Evolutionary conservation across 1,139 yeast species (phyloP).

Genomic region (Lodderomyces theae): DNA sequence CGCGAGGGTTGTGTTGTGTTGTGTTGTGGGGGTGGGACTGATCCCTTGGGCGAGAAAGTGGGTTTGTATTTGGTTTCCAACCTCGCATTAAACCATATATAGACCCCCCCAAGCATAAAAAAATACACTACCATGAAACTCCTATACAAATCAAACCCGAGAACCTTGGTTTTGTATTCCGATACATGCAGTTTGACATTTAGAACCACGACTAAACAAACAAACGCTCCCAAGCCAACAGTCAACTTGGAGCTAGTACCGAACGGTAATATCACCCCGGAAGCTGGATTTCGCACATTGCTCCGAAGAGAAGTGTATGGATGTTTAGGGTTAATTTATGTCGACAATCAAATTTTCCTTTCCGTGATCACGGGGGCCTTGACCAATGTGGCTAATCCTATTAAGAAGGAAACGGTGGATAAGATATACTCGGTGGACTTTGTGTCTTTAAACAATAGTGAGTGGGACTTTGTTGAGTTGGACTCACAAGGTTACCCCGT

Average conservation of each 20-base stretch:
- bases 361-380: slow-evolving; percentile 76
- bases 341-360: slow-evolving; percentile 64
- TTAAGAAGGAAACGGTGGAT: slow-evolving; percentile 75
- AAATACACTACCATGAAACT: slow-evolving; percentile 39
- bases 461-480: slow-evolving; percentile 77
- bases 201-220: slow-evolving; percentile 25
- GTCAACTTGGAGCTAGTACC: slow-evolving; percentile 55
- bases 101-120: neutral
- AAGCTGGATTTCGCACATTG: slow-evolving; percentile 46
- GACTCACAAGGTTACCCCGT: slow-evolving; percentile 63
- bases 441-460: slow-evolving; percentile 63
- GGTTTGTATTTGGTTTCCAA: no score
- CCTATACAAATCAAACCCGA: slow-evolving; percentile 47
- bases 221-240: slow-evolving; percentile 22
- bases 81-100: neutral
- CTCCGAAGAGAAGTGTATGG: slow-evolving; percentile 66
- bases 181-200: slow-evolving; percentile 50
- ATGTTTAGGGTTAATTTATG: slow-evolving; percentile 76
- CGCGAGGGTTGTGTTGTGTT: no score
- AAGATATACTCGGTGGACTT: slow-evolving; percentile 84
- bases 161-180: slow-evolving; percentile 55
- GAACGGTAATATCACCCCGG: slow-evolving; percentile 36
- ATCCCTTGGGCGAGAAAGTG: no score
- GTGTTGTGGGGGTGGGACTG: no score
- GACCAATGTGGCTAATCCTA: slow-evolving; percentile 78